Percentiles rank a stretch among this genome's conserved stretches.
phyloP scores from a whole-genome alignment of 352 stramenopile species.

The Pythium dissotocum region DNA sequence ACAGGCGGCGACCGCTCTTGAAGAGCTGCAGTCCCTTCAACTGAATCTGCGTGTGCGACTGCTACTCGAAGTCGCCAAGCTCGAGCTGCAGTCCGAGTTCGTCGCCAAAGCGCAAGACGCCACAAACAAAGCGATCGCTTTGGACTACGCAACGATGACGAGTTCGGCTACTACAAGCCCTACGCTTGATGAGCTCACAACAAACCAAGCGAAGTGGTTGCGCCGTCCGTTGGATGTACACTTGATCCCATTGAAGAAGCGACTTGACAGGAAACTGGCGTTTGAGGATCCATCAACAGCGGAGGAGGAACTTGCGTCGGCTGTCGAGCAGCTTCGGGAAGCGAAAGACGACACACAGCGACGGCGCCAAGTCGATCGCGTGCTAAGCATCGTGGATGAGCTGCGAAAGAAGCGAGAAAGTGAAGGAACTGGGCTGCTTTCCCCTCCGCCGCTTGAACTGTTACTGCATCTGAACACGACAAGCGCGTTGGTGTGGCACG shows the following conservation, averaged over 20 bases:
- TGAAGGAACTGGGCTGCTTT: not conserved
- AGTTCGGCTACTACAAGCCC: slow-evolving; percentile 6
- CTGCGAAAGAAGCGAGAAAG: not conserved
- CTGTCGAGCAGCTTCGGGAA: slow-evolving; percentile 80
- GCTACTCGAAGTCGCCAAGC: slow-evolving; percentile 81
- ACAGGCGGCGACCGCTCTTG: slow-evolving; percentile 56
- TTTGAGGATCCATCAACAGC: slow-evolving; percentile 40
- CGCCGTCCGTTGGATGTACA: slow-evolving; percentile 64
- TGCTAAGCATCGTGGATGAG: slow-evolving; percentile 12
- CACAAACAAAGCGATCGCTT: slow-evolving; percentile 51
- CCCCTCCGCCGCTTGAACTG: slow-evolving; percentile 14
- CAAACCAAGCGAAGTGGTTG: slow-evolving; percentile 37
- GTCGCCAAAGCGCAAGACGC: slow-evolving; percentile 76
- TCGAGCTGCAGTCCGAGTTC: slow-evolving; percentile 87
- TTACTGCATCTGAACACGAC: slow-evolving; percentile 54
- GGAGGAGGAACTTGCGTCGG: slow-evolving; percentile 47
- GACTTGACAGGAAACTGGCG: slow-evolving; percentile 62
- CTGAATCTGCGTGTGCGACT: slow-evolving; percentile 76
- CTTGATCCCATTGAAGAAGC: slow-evolving; percentile 61
- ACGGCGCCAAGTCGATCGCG: slow-evolving; percentile 23
- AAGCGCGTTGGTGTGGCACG: slow-evolving; percentile 43
- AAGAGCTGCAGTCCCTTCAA: slow-evolving; percentile 83
- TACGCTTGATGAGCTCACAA: slow-evolving; percentile 33
- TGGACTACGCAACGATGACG: slow-evolving; percentile 57
- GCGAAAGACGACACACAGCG: slow-evolving; percentile 47